phyloP scores from a whole-genome alignment of 2,329 filamentous ascomycete genomes.

The Cytospora piceae region DNA sequence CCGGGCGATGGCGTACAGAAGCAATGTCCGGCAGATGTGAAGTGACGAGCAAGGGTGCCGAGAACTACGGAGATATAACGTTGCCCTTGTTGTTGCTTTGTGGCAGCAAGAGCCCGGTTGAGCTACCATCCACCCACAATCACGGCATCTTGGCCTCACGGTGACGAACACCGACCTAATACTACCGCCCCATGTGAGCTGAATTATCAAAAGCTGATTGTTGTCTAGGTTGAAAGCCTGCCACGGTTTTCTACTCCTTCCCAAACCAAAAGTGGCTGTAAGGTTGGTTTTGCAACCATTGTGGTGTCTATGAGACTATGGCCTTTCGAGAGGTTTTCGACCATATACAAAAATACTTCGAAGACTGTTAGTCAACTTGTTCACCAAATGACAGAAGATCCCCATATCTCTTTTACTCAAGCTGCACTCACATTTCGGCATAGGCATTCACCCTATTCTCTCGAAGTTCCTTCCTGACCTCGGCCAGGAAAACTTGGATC shows the following conservation, averaged over 20 bases:
- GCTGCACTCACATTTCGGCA: conserved; percentile 12
- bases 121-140: background rate
- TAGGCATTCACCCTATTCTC: conserved; percentile 23
- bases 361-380: background rate
- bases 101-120: background rate
- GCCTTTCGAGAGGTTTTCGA: conserved; percentile 4
- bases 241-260: background rate
- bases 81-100: background rate
- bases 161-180: background rate
- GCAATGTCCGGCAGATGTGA: background rate
- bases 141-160: background rate
- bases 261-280: background rate
- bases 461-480: conserved; percentile 29
- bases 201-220: background rate
- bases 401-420: conserved; percentile 1
- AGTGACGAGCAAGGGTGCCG: background rate
- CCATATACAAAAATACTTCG: conserved; percentile 9
- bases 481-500: conserved; percentile 24
- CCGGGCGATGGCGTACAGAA: background rate
- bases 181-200: background rate
- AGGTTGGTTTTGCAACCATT: background rate
- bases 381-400: background rate
- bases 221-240: background rate
- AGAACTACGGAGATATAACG: background rate
- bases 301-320: background rate